phyloP scores from a whole-genome alignment of 2,329 filamentous ascomycete genomes.

The Pseudogymnoascus sp. region DNA sequence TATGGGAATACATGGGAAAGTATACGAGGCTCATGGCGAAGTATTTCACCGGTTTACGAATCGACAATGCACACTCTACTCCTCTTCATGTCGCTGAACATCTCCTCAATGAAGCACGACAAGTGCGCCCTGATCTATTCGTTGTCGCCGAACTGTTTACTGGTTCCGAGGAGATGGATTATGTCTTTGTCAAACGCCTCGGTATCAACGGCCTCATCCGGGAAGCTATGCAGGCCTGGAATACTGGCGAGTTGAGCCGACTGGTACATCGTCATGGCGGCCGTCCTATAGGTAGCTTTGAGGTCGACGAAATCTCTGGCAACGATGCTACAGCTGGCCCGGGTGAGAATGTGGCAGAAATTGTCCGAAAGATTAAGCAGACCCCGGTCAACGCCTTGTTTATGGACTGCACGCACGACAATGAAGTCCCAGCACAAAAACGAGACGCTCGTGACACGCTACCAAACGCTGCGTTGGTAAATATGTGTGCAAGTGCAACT shows the following conservation, averaged over 20 bases:
- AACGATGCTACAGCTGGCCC: constrained; percentile 39
- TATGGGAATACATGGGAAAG: constrained; percentile 93
- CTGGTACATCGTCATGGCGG: constrained; percentile 91
- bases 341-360: constrained; percentile 41
- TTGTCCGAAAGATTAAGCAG: constrained; percentile 74
- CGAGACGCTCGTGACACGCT: constrained; percentile 88
- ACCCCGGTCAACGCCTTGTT: constrained; percentile 87
- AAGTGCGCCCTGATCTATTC: constrained; percentile 77
- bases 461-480: constrained; percentile 85
- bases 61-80: constrained; percentile 97
- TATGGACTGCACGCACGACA: constrained; percentile 99
- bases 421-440: constrained; percentile 92
- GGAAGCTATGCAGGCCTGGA: constrained; percentile 98
- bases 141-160: constrained; percentile 94
- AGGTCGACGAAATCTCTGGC: constrained; percentile 75
- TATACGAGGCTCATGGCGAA: constrained; percentile 90
- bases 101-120: constrained; percentile 86
- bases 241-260: constrained; percentile 81
- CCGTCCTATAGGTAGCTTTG: constrained; percentile 91
- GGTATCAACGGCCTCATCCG: constrained; percentile 87
- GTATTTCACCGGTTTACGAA: constrained; percentile 89
- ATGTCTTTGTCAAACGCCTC: constrained; percentile 86
- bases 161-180: constrained; percentile 91
- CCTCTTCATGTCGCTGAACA: constrained; percentile 91
- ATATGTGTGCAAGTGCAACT: constrained; percentile 89